Base-by-base conservation (phyloP, 116 monocot genomes). In the Zostera marina region DNA sequence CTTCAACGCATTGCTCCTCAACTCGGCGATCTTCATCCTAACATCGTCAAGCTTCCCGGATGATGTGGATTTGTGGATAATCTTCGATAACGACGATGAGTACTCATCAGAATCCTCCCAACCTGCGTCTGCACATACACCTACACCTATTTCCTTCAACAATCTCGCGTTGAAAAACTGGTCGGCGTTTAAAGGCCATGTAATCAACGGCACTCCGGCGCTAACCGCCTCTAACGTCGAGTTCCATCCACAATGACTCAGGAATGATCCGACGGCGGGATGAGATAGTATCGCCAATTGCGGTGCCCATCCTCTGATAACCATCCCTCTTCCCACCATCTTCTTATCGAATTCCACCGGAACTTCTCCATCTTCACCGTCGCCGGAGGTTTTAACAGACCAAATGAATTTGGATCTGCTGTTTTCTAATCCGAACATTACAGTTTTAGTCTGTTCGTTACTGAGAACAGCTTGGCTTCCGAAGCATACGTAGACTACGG, bases 381-480 rank as follows among this genome's bases (percentile, higher is more conserved):
- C 58, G 17, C 39, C 12, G 8, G n/a, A 49, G 9, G 45, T 10
- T 15, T 16, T 2, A 11, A 61, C 21, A 42, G 49, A 45, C 79
- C 79, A 79, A 2, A 79, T 49, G 68, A 79, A 83, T 11, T 54
- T 45, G 9, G 59, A 64, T 3, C 62, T 68, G 62, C 74, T 76
- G 22, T 20, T 13, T 49, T 76, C 76, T 60, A 84, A 67, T 7
- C 65, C 76, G 0, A 46, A 65, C 23, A 73, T 76, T 40, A 84
- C 0, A 9, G 68, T 73, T 26, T 43, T 61, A 22, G 45, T 58
- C 66, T 79, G 74, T 4, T 15, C 47, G 20, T 13, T 25, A 16
- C 46, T 46, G 17, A 76, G 70, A 48, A 25, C 53, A 0, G 13
- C 10, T 67, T 80, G 81, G 58, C 67, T 73, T 7, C 83, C 67